Base-by-base conservation (phyloP, 2,329 filamentous ascomycete genomes). In the Metarhizium anisopliae region DNA sequence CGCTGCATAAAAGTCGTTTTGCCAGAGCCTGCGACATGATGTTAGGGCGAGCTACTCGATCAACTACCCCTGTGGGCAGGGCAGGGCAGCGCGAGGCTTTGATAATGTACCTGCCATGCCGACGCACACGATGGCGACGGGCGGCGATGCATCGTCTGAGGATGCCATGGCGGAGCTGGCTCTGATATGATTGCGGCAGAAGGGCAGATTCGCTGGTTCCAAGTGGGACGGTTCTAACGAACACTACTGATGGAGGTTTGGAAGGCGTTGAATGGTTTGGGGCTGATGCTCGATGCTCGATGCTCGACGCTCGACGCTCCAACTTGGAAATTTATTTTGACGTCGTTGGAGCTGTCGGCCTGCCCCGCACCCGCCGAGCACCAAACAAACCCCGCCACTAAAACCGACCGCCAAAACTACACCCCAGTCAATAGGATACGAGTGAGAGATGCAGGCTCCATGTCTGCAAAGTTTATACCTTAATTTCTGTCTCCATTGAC, bases 1-100 rank as follows among this genome's bases (percentile, higher is more conserved):
- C 94, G 85, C 70, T 97, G 93, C 93, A 99, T 97, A 69, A 99
- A 99, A 0, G 95, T 99, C n/a, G 94, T 99, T 78, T 99, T 99
- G 66, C 94, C 94, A 16, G 91, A 95, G 64, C 94, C 87, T 89
- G 62, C 51, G 52, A 20, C n/a, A 20, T 52, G 42, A 56, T 25
- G 51, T 13, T 18, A 2, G 51, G 25, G 47, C 29, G 14, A 50
- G 25, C 25, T 4, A 25, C 25, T 25, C 20, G 20, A 20, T 20
- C 20, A 20, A 20, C 20, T 20, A 20, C 20, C 20, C 20, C 20
- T 25, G 25, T 50, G 47, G 51, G 32, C 47, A 47, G 57, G 63
- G 18, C 20, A 3, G 13, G n/a, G n/a, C 42, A 20, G 13, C 4
- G 32, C 25, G 53, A 30, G 42, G 42, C 32, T 18, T 16, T 14